Conservation (phyloP, 768 basidiomycete species). For the Pulveroboletus sp. region DNA sequence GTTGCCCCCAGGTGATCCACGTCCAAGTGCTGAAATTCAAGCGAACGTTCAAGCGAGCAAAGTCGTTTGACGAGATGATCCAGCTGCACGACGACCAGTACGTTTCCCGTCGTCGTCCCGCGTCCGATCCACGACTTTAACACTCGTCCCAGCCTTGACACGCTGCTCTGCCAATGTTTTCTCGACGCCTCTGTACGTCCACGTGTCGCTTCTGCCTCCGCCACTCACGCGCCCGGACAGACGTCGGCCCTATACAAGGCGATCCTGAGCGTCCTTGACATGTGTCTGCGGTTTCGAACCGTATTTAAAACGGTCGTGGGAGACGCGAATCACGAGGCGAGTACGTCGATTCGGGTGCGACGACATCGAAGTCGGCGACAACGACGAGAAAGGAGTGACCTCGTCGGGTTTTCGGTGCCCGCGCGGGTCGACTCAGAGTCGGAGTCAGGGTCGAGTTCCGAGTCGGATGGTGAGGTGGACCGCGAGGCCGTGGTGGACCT, state of each 20-base stretch:
- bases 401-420: too few relatives aligned
- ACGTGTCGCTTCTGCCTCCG: neutral
- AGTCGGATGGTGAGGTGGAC: too few relatives aligned
- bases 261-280: conserved; percentile 67
- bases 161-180: conserved; percentile 58
- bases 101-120: conserved; percentile 22
- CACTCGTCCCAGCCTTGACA: conserved; percentile 46
- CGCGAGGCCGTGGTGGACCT: too few relatives aligned
- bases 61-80: conserved; percentile 76
- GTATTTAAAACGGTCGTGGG: conserved; percentile 59
- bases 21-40: conserved; percentile 59
- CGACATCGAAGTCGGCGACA: too few relatives aligned
- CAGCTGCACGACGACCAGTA: conserved; percentile 65
- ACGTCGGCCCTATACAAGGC: conserved; percentile 61
- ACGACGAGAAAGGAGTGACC: too few relatives aligned
- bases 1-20: conserved; percentile 57
- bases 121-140: neutral
- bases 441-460: too few relatives aligned
- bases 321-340: conserved; percentile 61
- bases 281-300: conserved; percentile 66
- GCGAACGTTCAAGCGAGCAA: conserved; percentile 45
- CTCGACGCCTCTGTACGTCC: conserved; percentile 53
- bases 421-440: too few relatives aligned
- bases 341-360: too few relatives aligned
- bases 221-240: conserved; percentile 33